Percentiles rank a stretch among this genome's conserved stretches.
phyloP scores from a whole-genome alignment of 345 rosid species.

The Linum lewisii region DNA sequence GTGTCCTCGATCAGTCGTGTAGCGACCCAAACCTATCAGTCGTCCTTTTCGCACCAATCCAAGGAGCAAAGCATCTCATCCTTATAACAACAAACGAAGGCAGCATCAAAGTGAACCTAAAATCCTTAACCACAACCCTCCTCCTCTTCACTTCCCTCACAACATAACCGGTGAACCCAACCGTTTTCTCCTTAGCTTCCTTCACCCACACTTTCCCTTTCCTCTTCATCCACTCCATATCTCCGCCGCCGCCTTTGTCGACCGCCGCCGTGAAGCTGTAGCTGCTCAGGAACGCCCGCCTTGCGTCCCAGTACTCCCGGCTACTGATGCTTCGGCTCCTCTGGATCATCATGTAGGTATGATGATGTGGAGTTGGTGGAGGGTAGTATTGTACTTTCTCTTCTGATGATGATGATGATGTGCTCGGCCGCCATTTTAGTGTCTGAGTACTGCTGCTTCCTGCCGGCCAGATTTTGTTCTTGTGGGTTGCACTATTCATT shows the following conservation, averaged over 20 bases:
- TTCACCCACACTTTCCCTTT: constrained; percentile 27
- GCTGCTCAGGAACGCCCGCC: constrained; percentile 38
- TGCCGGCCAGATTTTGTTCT: too few relatives aligned
- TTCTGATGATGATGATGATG: too few relatives aligned
- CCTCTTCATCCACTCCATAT: constrained; percentile 6
- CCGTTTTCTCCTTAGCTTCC: constrained; percentile 16
- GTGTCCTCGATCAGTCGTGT: too few relatives aligned
- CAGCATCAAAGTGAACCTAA: constrained; percentile 20
- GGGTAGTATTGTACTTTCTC: too few relatives aligned
- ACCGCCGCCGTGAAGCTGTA: constrained; percentile 33
- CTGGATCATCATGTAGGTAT: too few relatives aligned
- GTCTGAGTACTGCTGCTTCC: too few relatives aligned
- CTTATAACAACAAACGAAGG: constrained; percentile 16
- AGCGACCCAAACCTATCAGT: too few relatives aligned
- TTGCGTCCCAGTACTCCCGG: constrained; percentile 36
- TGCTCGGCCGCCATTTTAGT: too few relatives aligned
- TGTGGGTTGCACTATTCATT: too few relatives aligned
- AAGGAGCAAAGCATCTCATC: constrained; percentile 31
- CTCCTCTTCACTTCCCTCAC: constrained; percentile 16
- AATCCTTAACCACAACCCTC: constrained; percentile 21
- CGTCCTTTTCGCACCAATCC: constrained; percentile 19
- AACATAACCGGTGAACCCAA: constrained; percentile 8
- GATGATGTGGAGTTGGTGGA: too few relatives aligned
- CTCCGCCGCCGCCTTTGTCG: too few relatives aligned
- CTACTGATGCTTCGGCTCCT: too few relatives aligned